These are phyloP conservation scores for Talaromyces nanjingensis DNA, from an alignment of 495 filamentous ascomycete genomes.

Conservation along the genomic window DNA sequence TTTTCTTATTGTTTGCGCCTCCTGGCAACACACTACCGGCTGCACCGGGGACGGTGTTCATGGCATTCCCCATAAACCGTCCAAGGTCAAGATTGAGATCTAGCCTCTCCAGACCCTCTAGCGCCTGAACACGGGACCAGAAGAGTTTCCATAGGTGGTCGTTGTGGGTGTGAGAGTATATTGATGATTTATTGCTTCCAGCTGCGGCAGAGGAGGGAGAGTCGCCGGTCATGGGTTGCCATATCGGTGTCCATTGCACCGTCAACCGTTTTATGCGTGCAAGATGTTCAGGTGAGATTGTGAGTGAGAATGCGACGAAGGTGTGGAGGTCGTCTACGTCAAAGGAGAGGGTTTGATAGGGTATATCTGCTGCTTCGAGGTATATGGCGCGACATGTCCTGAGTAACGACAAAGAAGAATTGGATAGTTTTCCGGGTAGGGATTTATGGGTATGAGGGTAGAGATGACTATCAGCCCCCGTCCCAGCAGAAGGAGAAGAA, in stretches of 20 bases:
- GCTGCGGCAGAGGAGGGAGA: neutral
- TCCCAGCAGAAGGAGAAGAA: slow-evolving; percentile 4
- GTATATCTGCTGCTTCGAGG: slow-evolving; percentile 26
- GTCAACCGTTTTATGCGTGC: slow-evolving; percentile 18
- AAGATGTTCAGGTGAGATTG: slow-evolving; percentile 15
- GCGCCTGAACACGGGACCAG: slow-evolving; percentile 21
- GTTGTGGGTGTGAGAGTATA: slow-evolving; percentile 36
- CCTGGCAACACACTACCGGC: slow-evolving; percentile 10
- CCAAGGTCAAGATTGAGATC: slow-evolving; percentile 30
- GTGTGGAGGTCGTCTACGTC: slow-evolving; percentile 38
- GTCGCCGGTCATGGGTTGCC: slow-evolving; percentile 28
- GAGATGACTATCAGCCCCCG: slow-evolving; percentile 19
- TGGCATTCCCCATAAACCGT: slow-evolving; percentile 18
- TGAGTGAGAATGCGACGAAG: slow-evolving; percentile 29
- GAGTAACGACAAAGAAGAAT: slow-evolving; percentile 23
- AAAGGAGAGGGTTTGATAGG: slow-evolving; percentile 25
- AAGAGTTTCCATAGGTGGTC: slow-evolving; percentile 31
- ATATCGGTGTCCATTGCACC: slow-evolving; percentile 33
- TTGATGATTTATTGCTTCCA: slow-evolving; percentile 19
- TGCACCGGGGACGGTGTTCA: slow-evolving; percentile 6
- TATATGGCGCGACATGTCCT: slow-evolving; percentile 36
- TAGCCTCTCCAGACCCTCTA: slow-evolving; percentile 19
- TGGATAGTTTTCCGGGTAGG: slow-evolving; percentile 23
- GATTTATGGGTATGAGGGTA: slow-evolving; percentile 33
- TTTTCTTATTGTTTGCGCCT: slow-evolving; percentile 14